Evolutionary conservation across 2,329 filamentous ascomycete genomes (phyloP), one percentile per base, ranked within the genome.

Genomic region (Apiospora aurea): DNA sequence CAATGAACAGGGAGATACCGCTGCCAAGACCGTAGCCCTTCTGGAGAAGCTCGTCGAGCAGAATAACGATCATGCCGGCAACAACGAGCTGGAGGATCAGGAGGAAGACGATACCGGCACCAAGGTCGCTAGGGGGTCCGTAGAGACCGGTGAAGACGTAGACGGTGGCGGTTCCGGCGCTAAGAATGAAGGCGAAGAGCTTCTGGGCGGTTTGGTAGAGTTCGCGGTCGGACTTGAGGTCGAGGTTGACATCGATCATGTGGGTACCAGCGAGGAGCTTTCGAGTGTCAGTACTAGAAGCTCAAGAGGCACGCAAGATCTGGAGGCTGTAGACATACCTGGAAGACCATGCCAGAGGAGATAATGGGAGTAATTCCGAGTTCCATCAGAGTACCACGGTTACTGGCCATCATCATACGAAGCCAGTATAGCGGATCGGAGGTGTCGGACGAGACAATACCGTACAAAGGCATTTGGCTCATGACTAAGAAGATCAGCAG

Each of bases 171-270:
- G 97, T 97, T 78, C 96, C 96, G 85, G 97, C 96, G 76, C 96
- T 97, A 78, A 99, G 90, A 82, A 99, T 97, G 82, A 99, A 97
- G 78, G 96, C 96, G 80, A 97, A 96, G 76, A 97, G 93, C 89
- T 99, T 99, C 90, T 99, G 96, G 71, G 97, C 96, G 76, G 96
- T 99, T 89, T 99, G 96, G 91, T 99, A 99, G 76, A 99, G 92
- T 89, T 99, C 96, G 86, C 96, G 96, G 86, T 99, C 96, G 84
- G 96, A 96, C 90, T 99, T 99, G 85, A 98, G 92, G 89, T 99
- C 96, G 80, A 99, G 94, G 91, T 99, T 98, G 89, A 99, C 96
- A 84, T 99, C 96, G 86, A 99, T 98, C 87, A 98, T 93, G 90
- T 99, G 96, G 84, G 96, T 99, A 82, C 96, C 96, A 81, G 96